phyloP scores from a whole-genome alignment of 2,329 filamentous ascomycete species.

The Cordyceps farinosa region DNA sequence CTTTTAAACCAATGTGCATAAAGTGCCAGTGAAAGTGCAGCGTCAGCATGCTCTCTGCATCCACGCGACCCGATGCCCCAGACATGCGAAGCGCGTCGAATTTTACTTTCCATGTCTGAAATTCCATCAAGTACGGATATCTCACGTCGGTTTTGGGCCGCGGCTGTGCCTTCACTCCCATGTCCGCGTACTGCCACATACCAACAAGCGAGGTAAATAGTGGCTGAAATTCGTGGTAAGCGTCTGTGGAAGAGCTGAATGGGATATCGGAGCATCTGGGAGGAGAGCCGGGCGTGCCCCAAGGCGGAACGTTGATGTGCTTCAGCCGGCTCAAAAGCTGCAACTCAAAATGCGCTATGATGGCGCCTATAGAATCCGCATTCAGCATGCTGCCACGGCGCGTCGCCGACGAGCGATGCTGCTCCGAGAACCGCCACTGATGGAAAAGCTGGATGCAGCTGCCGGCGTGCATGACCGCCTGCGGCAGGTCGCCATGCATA shows the following conservation, averaged over 20 bases:
- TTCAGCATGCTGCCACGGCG: conserved; percentile 1
- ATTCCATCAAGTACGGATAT: background rate
- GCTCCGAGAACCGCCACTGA: conserved; percentile 13
- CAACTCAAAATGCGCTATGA: conserved; percentile 5
- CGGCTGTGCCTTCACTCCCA: background rate
- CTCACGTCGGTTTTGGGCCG: background rate
- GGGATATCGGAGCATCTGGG: background rate
- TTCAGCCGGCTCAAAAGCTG: conserved; percentile 5
- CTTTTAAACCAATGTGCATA: background rate
- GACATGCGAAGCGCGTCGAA: background rate
- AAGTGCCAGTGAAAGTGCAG: background rate
- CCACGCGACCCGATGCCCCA: background rate
- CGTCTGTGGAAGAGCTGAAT: background rate
- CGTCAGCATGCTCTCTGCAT: background rate
- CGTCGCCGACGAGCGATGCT: background rate
- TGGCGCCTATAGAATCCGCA: background rate
- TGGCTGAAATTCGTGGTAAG: background rate
- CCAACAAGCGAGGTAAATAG: background rate
- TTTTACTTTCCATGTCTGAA: background rate
- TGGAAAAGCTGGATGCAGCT: conserved; percentile 13
- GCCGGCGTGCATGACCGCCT: conserved; percentile 11
- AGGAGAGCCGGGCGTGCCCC: background rate
- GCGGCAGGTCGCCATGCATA: background rate
- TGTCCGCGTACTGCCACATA: background rate
- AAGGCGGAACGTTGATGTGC: background rate